These are phyloP conservation scores for Neonectria coccinea DNA, from an alignment of 2,329 filamentous ascomycete genomes.

Conservation along the genomic window DNA sequence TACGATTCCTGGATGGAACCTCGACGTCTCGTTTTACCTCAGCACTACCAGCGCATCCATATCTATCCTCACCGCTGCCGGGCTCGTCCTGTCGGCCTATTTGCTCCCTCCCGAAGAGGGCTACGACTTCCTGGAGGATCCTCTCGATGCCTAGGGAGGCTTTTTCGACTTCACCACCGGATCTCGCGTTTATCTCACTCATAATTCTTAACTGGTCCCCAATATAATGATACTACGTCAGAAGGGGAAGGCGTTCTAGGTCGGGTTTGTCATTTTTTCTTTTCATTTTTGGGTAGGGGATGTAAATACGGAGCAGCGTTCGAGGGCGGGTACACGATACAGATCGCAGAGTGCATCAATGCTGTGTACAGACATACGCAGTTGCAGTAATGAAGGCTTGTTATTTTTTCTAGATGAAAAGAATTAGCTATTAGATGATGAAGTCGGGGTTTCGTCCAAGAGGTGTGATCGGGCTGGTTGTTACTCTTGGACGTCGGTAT, in stretches of 20 bases:
- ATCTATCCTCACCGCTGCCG: constrained; percentile 64
- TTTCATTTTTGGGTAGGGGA: not conserved
- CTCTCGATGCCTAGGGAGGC: constrained; percentile 61
- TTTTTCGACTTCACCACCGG: constrained; percentile 5
- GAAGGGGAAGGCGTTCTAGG: constrained; percentile 24
- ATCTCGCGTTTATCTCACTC: not conserved
- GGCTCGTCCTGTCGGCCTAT: constrained; percentile 74
- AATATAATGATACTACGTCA: not conserved
- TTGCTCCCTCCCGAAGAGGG: constrained; percentile 83
- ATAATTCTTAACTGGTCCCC: constrained; percentile 10
- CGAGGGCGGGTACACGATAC: constrained; percentile 2
- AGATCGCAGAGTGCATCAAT: constrained; percentile 1
- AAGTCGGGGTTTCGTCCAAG: not conserved
- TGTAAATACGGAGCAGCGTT: constrained; percentile 9
- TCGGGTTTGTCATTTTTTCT: not conserved
- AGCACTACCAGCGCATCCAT: constrained; percentile 68
- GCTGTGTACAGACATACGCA: constrained; percentile 12
- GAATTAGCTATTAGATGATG: not conserved
- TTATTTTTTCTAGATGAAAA: not conserved
- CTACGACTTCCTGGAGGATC: constrained; percentile 76
- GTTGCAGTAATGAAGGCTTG: constrained; percentile 15
- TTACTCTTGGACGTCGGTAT: too few species aligned
- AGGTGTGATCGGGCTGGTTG: not conserved
- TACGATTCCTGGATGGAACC: constrained; percentile 79
- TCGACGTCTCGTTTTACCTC: constrained; percentile 84